These are phyloP conservation scores for Schrenkiella parvula DNA, from an alignment of 345 rosid genomes.

Conservation along the genomic window DNA sequence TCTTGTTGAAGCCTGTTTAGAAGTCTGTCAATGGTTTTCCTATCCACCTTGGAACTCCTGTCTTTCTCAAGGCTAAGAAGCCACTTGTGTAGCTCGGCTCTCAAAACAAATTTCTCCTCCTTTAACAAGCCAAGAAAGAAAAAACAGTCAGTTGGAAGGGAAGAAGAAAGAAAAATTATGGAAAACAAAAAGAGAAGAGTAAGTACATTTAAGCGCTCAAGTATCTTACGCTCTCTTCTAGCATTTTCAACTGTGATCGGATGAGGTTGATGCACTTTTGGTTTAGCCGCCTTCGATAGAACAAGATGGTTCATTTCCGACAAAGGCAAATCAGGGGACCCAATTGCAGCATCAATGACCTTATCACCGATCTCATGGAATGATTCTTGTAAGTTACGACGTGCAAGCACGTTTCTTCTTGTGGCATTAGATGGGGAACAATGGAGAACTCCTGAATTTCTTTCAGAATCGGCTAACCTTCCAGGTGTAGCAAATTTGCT, in stretches of 20 bases:
- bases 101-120: constrained; percentile 76
- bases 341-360: constrained; percentile 35
- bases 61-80: constrained; percentile 79
- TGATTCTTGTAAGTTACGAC: constrained; percentile 39
- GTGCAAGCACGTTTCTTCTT: constrained; percentile 26
- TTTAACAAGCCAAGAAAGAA: constrained; percentile 33
- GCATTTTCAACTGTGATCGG: constrained; percentile 59
- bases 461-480: constrained; percentile 35
- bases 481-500: constrained; percentile 30
- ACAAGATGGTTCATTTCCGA: constrained; percentile 35
- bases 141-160: constrained; percentile 14
- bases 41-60: constrained; percentile 65
- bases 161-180: neutral
- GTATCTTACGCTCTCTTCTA: constrained; percentile 79
- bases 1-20: constrained; percentile 72
- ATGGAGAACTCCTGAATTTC: constrained; percentile 36
- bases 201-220: constrained; percentile 65
- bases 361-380: constrained; percentile 33
- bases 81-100: constrained; percentile 77
- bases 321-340: constrained; percentile 36
- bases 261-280: constrained; percentile 36
- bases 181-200: neutral
- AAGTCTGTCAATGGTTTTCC: constrained; percentile 74
- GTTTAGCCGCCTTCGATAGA: constrained; percentile 31
- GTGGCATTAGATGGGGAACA: constrained; percentile 33